phyloP scores from a whole-genome alignment of 768 basidiomycete species.

The Collybia nuda region DNA sequence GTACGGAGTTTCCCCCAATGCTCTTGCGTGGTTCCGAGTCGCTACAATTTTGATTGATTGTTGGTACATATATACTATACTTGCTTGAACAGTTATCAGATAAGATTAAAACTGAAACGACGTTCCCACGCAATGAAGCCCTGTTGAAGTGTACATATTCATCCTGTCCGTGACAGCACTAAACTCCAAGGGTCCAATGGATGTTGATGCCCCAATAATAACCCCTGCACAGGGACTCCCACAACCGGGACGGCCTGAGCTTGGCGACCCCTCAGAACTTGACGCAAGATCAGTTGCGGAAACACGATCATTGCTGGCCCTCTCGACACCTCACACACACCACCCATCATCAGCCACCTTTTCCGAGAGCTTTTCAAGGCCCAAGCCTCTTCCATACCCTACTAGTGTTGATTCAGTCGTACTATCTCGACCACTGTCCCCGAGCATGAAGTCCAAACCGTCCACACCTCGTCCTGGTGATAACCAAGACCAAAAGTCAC shows the following conservation, averaged over 20 bases:
- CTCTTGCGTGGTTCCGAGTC: too few relatives aligned
- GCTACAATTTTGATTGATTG: too few relatives aligned
- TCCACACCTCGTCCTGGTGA: constrained; percentile 35
- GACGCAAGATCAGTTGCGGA: constrained; percentile 5
- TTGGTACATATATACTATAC: not conserved
- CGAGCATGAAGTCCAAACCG: constrained; percentile 14
- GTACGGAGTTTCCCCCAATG: not conserved
- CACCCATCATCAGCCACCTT: not conserved
- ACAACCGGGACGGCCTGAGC: constrained; percentile 12
- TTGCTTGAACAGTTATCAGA: constrained; percentile 12
- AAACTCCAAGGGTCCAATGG: constrained; percentile 16
- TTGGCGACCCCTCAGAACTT: constrained; percentile 8
- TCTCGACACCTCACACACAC: constrained; percentile 5
- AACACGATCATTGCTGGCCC: constrained; percentile 3
- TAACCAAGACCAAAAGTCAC: constrained; percentile 27
- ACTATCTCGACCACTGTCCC: not conserved
- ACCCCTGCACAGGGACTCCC: constrained; percentile 17
- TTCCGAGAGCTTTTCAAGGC: constrained; percentile 1
- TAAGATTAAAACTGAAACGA: constrained; percentile 11
- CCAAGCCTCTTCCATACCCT: constrained; percentile 2
- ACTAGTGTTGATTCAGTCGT: not conserved
- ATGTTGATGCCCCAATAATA: constrained; percentile 21
- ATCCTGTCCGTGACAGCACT: too few relatives aligned
- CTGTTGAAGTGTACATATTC: not conserved
- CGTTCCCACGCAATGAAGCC: constrained; percentile 13